Base-by-base conservation (phyloP, 768 basidiomycete species). In the Russula olivacea region DNA sequence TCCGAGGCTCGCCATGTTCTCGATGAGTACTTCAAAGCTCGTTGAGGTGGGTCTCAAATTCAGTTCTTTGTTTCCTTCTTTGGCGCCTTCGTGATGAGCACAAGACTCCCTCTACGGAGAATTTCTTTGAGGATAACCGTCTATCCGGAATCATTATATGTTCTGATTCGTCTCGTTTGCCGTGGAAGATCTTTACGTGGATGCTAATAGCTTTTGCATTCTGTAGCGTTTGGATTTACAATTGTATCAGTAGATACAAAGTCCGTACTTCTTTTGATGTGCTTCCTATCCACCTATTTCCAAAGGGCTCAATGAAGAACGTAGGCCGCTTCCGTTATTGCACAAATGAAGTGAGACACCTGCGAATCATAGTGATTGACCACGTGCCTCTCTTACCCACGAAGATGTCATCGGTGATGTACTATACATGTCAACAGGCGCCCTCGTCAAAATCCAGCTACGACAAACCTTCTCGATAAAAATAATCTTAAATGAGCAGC, bases 1-100 rank as follows among this genome's bases (percentile, higher is more conserved):
- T 88, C 86, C 71, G 92, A 96, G 81, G 96, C 94, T 61, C 84
- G 96, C 69, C 88, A 95, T 74, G 93, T 96, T 72, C 84, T 94
- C 73, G 78, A 93, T 69, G 91, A 94, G 73, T 93, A 96, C 85
- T 96, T 97, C 88, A 95, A 94, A 81, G 91, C 87, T 82, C 90
- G 93, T 66, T 88, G 81, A 86, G 69, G 70, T 68, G 68, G 70
- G 66, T 55, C 75, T 75, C 71, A 43, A 55, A 45, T 55, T 67
- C 67, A 40, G 38, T 41, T 36, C 36, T 61, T 67, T 38, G 50
- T 54, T 28, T 51, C n/a, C 11, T 28, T 57, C 55, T 58, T 17
- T 48, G 36, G 47, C n/a, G n/a, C 23, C 21, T 58, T 68, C 55
- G 72, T 61, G 91, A 92, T 92, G 90, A 91, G 82, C 85, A 83